Base-by-base conservation (phyloP, 2,329 filamentous ascomycete genomes). In the Fusarium drepaniforme region DNA sequence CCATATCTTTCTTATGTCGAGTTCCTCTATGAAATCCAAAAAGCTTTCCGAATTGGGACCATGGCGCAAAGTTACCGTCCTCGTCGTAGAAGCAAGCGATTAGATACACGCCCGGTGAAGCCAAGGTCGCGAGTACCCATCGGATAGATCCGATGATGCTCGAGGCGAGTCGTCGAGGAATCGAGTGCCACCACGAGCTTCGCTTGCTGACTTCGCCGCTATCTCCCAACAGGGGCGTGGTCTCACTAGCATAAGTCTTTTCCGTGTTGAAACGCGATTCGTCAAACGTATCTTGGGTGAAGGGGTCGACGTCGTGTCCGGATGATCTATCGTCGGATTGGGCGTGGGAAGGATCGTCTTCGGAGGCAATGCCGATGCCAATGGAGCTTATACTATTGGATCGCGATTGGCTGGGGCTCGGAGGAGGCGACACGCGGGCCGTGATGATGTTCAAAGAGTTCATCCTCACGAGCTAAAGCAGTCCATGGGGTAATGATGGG, bases 371-470 rank as follows among this genome's bases (percentile, higher is more conserved):
- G 60, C 85, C 84, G 58, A 89, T 80, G 72, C 86, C 85, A 71
- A 90, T 82, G 71, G 87, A 88, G 77, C 86, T 86, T 79, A 91
- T 85, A 33, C 90, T 92, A 82, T 91, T 92, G 72, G 90, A 89
- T 82, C 90, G 88, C 68, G 90, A 88, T 66, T 89, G 87, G 53
- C 83, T 81, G 38, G 90, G 87, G 77, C 87, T 90, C 69, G 89
- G 85, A 65, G 90, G 83, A 76, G 90, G 89, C 78, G 91, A 91
- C 83, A 96, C 94, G 86, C 93, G 93, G 83, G 94, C 92, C 81
- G 95, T 97, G 83, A 98, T 91, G 84, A 98, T 94, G 87, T 97
- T 97, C 88, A 98, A 89, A 80, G 96, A 97, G 92, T 98, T 98
- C 96, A 98, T 98, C 86, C 89, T 94, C 88, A 85, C 84, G 79